Evolutionary conservation across 495 filamentous ascomycete genomes (phyloP), one percentile per base, ranked within the genome.

Genomic region (Penicillium samsonianum): DNA sequence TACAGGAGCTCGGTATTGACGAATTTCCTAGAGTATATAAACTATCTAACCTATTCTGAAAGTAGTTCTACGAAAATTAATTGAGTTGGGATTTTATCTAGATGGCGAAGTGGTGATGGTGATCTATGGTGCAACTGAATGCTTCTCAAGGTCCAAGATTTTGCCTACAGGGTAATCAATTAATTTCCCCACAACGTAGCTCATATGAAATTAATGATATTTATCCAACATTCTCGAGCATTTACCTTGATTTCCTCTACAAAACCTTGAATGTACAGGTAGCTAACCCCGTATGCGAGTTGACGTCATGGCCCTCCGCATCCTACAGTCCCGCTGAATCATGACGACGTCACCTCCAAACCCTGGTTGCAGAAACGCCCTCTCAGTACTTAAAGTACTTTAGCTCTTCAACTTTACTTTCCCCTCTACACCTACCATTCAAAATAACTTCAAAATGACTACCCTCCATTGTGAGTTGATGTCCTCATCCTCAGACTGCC

Each of bases 391-490:
- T 42, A 35, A 44, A 37, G 5, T 28, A 48, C 41, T 30, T 33
- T 37, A 8, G 5, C 12, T 35, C 12, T 44, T 41, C 33, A 17
- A 35, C 30, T 12, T 43, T 22, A 26, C 4, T 22, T n/a, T 2
- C 46, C 51, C 16, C 46, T 33, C 58, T 17, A 40, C 55, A 37
- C 14, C 23, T 17, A 59, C 19, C 41, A 38, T 11, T n/a, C 33
- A 37, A n/a, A 37, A 28, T 42, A 44, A 41, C 55, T 40, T 64
- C 69, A 78, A 63, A 67, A 86, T 86, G 84, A 80, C 84, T 17
- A 83, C 82, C 70, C 76, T 87, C 59, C 78, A 85, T 68, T 87
- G 84, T 87, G 75, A 77, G 84, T 33, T 14, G 30, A 33, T 78
- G 49, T 16, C 46, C 38, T 46, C 22, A 37, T 30, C n/a, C 41